Base-by-base conservation (phyloP, 306 rosid genomes). In the Amphicarpaea edgeworthii region DNA sequence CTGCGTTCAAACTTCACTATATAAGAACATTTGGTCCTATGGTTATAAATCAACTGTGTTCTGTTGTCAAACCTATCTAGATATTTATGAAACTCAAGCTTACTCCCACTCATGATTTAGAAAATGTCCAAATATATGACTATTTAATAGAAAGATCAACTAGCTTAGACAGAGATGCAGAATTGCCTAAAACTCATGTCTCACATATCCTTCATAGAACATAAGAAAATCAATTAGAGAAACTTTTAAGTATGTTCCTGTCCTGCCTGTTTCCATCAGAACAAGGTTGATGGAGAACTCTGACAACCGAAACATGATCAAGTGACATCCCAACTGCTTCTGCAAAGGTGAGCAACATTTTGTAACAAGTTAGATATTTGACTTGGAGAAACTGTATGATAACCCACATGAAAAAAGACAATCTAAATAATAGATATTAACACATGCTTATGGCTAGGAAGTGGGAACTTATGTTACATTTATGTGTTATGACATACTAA, bases 241-340 rank as follows among this genome's bases (percentile, higher is more conserved):
- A 88, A 47, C 45, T 45, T 80, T 58, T 28, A 53, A 75, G 53
- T 40, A 49, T 70, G 75, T 63, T 58, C 12, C 68, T 75, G 62
- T 81, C 95, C 87, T 88, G 83, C 98, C 93, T 89, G 75, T 90
- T 89, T 86, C 98, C 93, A 28, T 32, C 72, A 76, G 95, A 89
- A 88, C 84, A 75, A 68, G 93, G 92, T 83, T 88, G 93, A 66
- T 87, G 97, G 59, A 91, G 91, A 86, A 91, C 96, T 79, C 84
- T 90, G 59, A 84, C 90, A 69, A 91, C 97, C 43, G 93, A 81
- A 83, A 90, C 90, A 68, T 77, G 70, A 78, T 91, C 93, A 78
- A 89, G 91, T 79, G 89, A 82, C 82, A 91, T 81, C 53, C 92
- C 96, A 82, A 85, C 81, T 81, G 84, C 90, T 34, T 93, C 98